Percentiles rank a stretch among this genome's conserved stretches.
Evolutionary conservation across 2,329 filamentous ascomycete species (phyloP).

Genomic region (Xylariaceae sp.): DNA sequence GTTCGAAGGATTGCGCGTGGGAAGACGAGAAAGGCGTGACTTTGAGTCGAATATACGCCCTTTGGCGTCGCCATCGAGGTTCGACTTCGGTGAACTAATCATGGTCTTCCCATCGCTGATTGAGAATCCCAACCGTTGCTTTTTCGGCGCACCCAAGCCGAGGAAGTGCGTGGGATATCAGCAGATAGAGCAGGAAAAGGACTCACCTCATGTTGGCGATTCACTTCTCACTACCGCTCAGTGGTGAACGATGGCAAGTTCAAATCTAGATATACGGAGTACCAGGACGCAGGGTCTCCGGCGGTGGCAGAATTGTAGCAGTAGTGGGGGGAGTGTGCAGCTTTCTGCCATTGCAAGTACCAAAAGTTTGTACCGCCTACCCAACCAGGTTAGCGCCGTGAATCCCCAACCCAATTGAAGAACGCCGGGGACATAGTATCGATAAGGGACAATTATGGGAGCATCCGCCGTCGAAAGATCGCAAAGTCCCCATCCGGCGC

Average conservation of each 20-base stretch:
- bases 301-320: slow-evolving; percentile 5
- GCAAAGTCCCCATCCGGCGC: too few relatives aligned
- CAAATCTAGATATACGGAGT: slow-evolving; percentile 3
- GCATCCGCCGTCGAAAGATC: too few relatives aligned
- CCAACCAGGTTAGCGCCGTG: background rate
- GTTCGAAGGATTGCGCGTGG: too few relatives aligned
- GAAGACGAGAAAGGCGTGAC: too few relatives aligned
- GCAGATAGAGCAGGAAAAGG: slow-evolving; percentile 2
- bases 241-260: slow-evolving; percentile 7
- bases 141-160: slow-evolving; percentile 2
- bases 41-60: too few relatives aligned
- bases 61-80: too few relatives aligned
- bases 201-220: slow-evolving; percentile 30
- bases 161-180: background rate
- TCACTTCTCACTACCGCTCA: slow-evolving; percentile 5
- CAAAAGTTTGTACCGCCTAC: slow-evolving; percentile 14
- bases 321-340: slow-evolving; percentile 10
- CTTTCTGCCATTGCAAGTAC: background rate
- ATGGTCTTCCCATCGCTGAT: too few relatives aligned
- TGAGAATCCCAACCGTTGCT: too few relatives aligned
- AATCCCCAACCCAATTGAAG: too few relatives aligned
- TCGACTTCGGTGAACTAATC: too few relatives aligned
- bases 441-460: too few relatives aligned
- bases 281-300: slow-evolving; percentile 3
- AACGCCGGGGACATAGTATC: too few relatives aligned